phyloP scores from a whole-genome alignment of 495 filamentous ascomycete genomes.

The Trichocladium uniseriatum region DNA sequence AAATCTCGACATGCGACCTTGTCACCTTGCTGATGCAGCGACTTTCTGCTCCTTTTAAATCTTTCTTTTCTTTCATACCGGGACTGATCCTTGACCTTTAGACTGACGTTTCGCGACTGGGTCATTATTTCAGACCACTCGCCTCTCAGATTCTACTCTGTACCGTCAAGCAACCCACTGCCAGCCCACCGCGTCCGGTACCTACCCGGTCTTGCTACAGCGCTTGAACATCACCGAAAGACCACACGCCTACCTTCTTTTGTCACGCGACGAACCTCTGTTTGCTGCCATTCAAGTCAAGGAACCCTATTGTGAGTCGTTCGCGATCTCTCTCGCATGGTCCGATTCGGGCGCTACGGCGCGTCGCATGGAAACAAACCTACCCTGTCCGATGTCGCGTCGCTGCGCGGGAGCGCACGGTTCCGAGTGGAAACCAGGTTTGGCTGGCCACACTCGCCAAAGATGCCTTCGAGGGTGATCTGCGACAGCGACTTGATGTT shows the following conservation, averaged over 20 bases:
- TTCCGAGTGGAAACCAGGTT: constrained; percentile 21
- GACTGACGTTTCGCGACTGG: not conserved
- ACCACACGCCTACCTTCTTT: too few species aligned
- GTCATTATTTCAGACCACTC: not conserved
- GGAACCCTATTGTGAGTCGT: not conserved
- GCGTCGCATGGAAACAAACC: constrained; percentile 3
- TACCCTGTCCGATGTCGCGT: not conserved
- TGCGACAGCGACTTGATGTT: constrained; percentile 14
- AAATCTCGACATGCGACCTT: constrained; percentile 20
- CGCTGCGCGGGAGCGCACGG: constrained; percentile 16
- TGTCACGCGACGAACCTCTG: too few species aligned
- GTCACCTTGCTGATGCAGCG: constrained; percentile 6
- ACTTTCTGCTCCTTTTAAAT: constrained; percentile 1
- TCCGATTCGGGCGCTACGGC: not conserved
- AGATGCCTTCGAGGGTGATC: constrained; percentile 15
- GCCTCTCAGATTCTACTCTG: too few species aligned
- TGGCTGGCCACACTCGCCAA: constrained; percentile 12
- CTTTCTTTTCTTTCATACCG: constrained; percentile 7
- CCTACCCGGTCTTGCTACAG: too few species aligned
- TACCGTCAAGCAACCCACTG: too few species aligned
- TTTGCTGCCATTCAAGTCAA: not conserved
- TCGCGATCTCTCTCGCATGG: not conserved
- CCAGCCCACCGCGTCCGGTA: too few species aligned
- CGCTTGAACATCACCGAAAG: too few species aligned
- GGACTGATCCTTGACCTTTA: too few species aligned